These are phyloP conservation scores for Globisporangium irregulare DNA, from an alignment of 352 stramenopile genomes.

Conservation along the genomic window DNA sequence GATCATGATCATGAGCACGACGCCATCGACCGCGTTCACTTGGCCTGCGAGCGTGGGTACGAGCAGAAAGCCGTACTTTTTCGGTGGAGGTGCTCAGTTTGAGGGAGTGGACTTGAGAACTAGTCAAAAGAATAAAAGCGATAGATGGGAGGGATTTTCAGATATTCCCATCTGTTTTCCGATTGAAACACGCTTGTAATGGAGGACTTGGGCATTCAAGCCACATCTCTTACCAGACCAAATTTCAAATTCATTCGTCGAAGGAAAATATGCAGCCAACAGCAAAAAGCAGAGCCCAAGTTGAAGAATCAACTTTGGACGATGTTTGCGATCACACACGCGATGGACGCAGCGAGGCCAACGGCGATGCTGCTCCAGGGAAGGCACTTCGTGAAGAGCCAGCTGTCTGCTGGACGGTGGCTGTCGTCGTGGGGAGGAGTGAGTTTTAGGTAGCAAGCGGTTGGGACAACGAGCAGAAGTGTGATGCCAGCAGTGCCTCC, in stretches of 20 bases:
- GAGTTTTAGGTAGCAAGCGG: slow-evolving; percentile 49
- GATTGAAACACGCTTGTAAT: too few relatives aligned
- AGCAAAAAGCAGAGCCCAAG: slow-evolving; percentile 8
- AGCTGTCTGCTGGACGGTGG: slow-evolving; percentile 14
- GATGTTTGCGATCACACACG: slow-evolving; percentile 29
- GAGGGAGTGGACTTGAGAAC: too few relatives aligned
- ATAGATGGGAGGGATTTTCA: too few relatives aligned
- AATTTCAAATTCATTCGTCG: background rate
- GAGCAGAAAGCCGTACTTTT: background rate
- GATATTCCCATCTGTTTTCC: too few relatives aligned
- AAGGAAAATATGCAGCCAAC: background rate
- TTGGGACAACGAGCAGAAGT: slow-evolving; percentile 48
- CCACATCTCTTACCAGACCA: background rate
- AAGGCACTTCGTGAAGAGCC: slow-evolving; percentile 27
- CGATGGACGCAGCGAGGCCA: slow-evolving; percentile 29
- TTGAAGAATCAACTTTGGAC: slow-evolving; percentile 11
- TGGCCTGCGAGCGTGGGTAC: background rate
- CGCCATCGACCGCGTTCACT: background rate
- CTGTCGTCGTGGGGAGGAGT: slow-evolving; percentile 12
- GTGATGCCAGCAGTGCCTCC: slow-evolving; percentile 37
- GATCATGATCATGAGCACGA: background rate
- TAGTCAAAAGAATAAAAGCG: too few relatives aligned
- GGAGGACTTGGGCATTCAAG: background rate
- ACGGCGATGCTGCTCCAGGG: slow-evolving; percentile 32
- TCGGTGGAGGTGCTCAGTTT: too few relatives aligned